Evolutionary conservation across 352 stramenopile species (phyloP).

Genomic region (Lagenidium giganteum): DNA sequence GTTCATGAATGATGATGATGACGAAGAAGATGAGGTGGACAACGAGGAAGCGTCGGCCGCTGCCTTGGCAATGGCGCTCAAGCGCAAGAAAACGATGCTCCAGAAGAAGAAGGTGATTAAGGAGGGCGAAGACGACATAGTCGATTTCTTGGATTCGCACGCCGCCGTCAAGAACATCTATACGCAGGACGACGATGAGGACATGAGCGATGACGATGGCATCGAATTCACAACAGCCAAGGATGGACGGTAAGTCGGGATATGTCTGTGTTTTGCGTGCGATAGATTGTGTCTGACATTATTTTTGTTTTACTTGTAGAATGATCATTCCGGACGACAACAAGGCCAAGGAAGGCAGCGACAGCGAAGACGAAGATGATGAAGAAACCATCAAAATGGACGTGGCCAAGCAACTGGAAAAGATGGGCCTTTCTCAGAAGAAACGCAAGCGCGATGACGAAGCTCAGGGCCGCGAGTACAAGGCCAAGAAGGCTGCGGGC

Average conservation of each 20-base stretch:
- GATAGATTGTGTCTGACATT: slow-evolving; percentile 11
- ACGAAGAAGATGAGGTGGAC: slow-evolving; percentile 75
- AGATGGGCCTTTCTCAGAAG: slow-evolving; percentile 68
- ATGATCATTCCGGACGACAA: slow-evolving; percentile 77
- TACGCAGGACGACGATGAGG: slow-evolving; percentile 36
- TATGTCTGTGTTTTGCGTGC: slow-evolving; percentile 1
- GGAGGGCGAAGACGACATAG: slow-evolving; percentile 84
- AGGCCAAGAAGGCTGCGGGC: slow-evolving; percentile 93
- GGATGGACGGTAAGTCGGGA: slow-evolving; percentile 76
- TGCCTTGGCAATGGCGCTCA: slow-evolving; percentile 72
- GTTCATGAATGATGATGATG: slow-evolving; percentile 75
- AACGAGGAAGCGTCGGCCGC: slow-evolving; percentile 56
- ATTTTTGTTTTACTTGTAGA: slow-evolving; percentile 15
- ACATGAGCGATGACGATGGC: slow-evolving; percentile 61
- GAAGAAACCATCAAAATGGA: slow-evolving; percentile 72
- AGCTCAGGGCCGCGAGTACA: slow-evolving; percentile 87
- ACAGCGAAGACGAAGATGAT: slow-evolving; percentile 69
- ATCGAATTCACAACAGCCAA: slow-evolving; percentile 90
- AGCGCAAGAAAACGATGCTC: slow-evolving; percentile 71
- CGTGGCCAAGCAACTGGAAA: slow-evolving; percentile 70
- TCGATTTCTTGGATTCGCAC: slow-evolving; percentile 91
- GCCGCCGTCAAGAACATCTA: slow-evolving; percentile 89
- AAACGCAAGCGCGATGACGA: slow-evolving; percentile 64
- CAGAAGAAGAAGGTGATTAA: slow-evolving; percentile 76
- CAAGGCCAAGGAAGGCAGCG: slow-evolving; percentile 43